Conservation (phyloP, 1,284 basidiomycete species). For the Xerocomus tenax region DNA sequence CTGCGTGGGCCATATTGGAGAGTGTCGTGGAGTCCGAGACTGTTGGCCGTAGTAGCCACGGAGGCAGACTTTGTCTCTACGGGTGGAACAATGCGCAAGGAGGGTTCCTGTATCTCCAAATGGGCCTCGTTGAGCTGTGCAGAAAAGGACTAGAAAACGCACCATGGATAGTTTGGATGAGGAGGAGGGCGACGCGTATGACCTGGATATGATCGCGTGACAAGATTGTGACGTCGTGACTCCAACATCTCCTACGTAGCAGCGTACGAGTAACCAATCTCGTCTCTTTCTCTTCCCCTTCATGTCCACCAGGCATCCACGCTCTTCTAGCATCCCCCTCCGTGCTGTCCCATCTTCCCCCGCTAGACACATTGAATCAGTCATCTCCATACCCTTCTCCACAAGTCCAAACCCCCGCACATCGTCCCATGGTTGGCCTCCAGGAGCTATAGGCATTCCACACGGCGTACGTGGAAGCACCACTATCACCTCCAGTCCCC, state of each 20-base stretch:
- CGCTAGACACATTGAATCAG: conserved; percentile 51
- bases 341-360: conserved; percentile 40
- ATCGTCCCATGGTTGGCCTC: conserved; percentile 26
- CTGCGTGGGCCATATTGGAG: conserved; percentile 68
- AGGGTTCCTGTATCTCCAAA: conserved; percentile 43
- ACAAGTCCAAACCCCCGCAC: conserved; percentile 34
- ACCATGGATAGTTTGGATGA: conserved; percentile 32
- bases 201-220: conserved; percentile 15
- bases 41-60: conserved; percentile 58
- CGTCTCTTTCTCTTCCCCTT: not conserved
- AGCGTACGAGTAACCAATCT: not conserved
- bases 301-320: conserved; percentile 48
- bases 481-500: conserved; percentile 32
- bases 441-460: conserved; percentile 29
- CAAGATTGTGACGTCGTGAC: conserved; percentile 24
- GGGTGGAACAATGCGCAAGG: conserved; percentile 60
- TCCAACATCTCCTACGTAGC: not conserved
- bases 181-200: conserved; percentile 26
- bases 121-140: not conserved
- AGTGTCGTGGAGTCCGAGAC: conserved; percentile 71
- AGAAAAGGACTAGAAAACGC: conserved; percentile 3
- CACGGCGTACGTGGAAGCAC: conserved; percentile 31
- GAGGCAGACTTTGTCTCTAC: conserved; percentile 52
- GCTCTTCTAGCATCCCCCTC: conserved; percentile 58
- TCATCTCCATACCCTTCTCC: conserved; percentile 51